Evolutionary conservation across 192 early-diverging fungal genomes (phyloP), one percentile per base, ranked within the genome.

Genomic region (Spinellus fusiger): DNA sequence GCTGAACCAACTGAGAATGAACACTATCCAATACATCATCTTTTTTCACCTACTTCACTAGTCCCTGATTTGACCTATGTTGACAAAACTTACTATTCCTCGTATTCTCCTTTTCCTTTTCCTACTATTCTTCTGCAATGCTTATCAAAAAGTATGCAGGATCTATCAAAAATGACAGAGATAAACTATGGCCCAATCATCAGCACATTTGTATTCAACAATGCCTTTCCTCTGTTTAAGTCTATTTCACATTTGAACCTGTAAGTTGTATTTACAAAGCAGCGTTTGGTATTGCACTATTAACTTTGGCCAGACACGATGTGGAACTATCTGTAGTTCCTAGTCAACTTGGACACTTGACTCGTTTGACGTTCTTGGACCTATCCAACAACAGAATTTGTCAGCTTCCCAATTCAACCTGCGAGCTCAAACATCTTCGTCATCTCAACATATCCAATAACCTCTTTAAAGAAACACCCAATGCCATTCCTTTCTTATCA

Each of bases 371-470:
- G 12, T 79, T 86, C 27, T 68, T 94, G 27, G 83, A 88, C 27
- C 68, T 84, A 4, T 79, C 82, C 15, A 62, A 81, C 33, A 94
- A 94, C 64, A 54, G 73, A 58, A 76, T 94, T 44, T 65, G 67
- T 3, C 47, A 69, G 10, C 50, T 94, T 26, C 91, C 93, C 0
- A 51, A 75, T 1, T 73, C 82, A 20, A 83, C 93, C 51, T 75
- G 76, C 2, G 62, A 72, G 4, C 66, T 93, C 6, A 78, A 71
- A 40, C 86, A 89, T 31, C 79, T 94, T 15, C 74, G 73, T 9
- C 75, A 70, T 18, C 77, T 94, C 10, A 73, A 82, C n/a, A 59
- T 92, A 8, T 73, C 83, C 33, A 55, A 76, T 49, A 94, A 94
- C 73, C 56, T 48, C 12, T 54, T 94, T 5, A 61, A 74, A 1